A percentile compares a stretch with the other conserved stretches of the same genome.
These are phyloP conservation scores for Apostasia ramifera DNA, from an alignment of 106 monocot species.

Conservation along the genomic window DNA sequence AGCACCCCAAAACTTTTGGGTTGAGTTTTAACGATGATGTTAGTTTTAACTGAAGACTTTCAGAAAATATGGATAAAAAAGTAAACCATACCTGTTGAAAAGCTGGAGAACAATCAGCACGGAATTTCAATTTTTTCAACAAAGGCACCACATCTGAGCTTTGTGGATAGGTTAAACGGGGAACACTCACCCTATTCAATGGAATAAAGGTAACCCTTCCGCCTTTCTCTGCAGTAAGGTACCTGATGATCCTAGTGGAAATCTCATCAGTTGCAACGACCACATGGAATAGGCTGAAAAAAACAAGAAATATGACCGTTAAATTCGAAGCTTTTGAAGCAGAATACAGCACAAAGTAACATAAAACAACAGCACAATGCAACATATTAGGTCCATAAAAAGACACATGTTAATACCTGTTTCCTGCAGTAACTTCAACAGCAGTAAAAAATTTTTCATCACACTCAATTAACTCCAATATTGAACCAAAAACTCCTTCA, in stretches of 20 bases:
- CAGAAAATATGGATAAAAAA: neutral
- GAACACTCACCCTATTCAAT: constrained; percentile 71
- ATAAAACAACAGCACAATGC: too few relatives aligned
- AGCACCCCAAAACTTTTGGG: too few relatives aligned
- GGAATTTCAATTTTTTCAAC: constrained; percentile 64
- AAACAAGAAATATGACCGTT: neutral
- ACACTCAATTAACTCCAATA: constrained; percentile 84
- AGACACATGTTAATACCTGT: constrained; percentile 43
- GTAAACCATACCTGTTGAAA: constrained; percentile 61
- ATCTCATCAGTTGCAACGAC: constrained; percentile 86
- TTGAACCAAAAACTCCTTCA: constrained; percentile 80
- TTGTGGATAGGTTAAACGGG: constrained; percentile 67
- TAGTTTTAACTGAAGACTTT: too few relatives aligned
- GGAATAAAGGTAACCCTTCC: constrained; percentile 97
- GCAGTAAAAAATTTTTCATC: constrained; percentile 96
- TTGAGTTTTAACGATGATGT: too few relatives aligned
- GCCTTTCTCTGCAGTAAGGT: constrained; percentile 85
- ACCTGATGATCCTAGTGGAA: constrained; percentile 81
- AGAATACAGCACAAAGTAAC: too few relatives aligned
- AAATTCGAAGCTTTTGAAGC: neutral
- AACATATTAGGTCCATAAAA: neutral
- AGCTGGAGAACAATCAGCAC: constrained; percentile 57
- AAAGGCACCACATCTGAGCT: constrained; percentile 84
- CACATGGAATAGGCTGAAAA: constrained; percentile 90
- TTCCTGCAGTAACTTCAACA: constrained; percentile 99